Evolutionary conservation across 352 stramenopile genomes (phyloP), one percentile per base, ranked within the genome.

Genomic region (Phytopythium chamaehyphon): DNA sequence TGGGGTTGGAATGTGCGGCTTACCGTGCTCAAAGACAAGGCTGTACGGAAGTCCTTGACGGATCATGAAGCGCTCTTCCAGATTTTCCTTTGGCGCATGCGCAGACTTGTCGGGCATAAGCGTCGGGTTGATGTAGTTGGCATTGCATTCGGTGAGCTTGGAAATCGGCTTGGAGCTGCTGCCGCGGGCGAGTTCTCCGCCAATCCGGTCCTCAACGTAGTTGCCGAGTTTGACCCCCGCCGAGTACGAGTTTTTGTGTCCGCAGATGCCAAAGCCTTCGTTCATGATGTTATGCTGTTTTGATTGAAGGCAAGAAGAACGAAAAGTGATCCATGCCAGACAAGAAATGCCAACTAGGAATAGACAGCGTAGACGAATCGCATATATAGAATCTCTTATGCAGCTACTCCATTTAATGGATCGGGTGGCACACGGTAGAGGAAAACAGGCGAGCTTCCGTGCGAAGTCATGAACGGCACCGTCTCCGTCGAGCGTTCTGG

Each of bases 231-330:
- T 89, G 42, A 90, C 76, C 24, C 70, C 68, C 19, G 76, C 82
- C 9, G 66, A 76, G 56, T 85, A 93, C 57, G 74, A 64, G 70
- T 93, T 93, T 74, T 91, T 91, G 73, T 91, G 83, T 3, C 83
- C 80, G 44, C 80, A 89, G 39, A 91, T 76, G 38, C 83, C 83
- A 47, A 80, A 90, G 8, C 83, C 83, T 26, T 65, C 45, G 51
- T 66, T 69, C 69, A 82, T 81, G 21, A 16, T 66, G 39, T 24
- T 16, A 3, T 58, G 43, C 15, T 21, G 38, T 36, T 21, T n/a
- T n/a, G n/a, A n/a, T 36, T 14, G 3, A 26, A 42, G 28, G 9
- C 5, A 33, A 5, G 28, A 33, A 33, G 28, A 33, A 9, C 28
- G 28, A 33, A 33, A 33, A 33, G 28, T 33, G 28, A 9, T 33